phyloP scores from a whole-genome alignment of 139 green algal species.

The Microglena sp. region DNA sequence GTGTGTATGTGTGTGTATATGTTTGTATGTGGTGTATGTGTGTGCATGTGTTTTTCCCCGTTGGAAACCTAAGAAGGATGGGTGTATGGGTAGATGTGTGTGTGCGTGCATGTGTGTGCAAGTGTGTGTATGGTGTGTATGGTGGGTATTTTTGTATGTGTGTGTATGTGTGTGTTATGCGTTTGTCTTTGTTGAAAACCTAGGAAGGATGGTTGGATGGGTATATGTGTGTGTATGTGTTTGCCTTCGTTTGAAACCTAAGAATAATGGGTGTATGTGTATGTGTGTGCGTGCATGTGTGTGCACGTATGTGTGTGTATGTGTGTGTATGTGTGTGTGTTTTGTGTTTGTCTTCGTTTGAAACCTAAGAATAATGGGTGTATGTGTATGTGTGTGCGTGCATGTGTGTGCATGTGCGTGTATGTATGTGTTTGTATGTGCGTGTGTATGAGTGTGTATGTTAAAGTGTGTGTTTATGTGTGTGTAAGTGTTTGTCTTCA shows the following conservation, averaged over 20 bases:
- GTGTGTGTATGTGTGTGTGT: neutral
- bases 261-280: neutral
- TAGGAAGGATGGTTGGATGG: neutral
- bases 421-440: neutral
- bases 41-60: no score
- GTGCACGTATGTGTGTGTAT: neutral
- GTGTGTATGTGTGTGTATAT: neutral
- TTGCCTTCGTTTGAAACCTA: neutral
- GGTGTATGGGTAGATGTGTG: no score
- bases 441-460: no score
- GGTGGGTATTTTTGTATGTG: neutral
- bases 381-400: constrained; percentile 1
- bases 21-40: no score
- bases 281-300: neutral
- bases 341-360: no score
- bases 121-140: neutral
- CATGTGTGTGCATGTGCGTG: neutral
- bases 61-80: no score
- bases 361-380: no score
- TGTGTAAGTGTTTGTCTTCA: neutral
- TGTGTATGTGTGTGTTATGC: neutral
- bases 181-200: neutral
- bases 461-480: neutral
- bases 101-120: neutral
- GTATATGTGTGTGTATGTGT: neutral